phyloP scores from a whole-genome alignment of 208 protist genomes.

The Wallacemonas collosoma region DNA sequence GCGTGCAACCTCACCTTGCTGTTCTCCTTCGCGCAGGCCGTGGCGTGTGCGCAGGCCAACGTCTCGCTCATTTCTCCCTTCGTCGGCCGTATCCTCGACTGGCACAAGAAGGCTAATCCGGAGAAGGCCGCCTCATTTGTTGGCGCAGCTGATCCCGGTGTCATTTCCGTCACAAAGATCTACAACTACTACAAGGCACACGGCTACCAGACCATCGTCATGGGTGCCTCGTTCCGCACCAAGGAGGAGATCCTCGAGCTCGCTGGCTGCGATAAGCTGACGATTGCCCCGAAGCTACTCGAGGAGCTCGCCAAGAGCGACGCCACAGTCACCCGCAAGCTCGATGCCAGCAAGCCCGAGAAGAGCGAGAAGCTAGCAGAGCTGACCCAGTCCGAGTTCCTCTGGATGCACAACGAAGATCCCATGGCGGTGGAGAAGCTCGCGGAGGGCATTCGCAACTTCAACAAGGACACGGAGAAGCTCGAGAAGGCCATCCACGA shows the following conservation, averaged over 20 bases:
- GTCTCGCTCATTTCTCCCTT: slow-evolving; percentile 97
- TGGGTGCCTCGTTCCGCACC: slow-evolving; percentile 98
- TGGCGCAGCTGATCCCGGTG: slow-evolving; percentile 92
- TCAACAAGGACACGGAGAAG: slow-evolving; percentile 93
- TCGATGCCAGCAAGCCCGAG: slow-evolving; percentile 43
- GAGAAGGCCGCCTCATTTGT: slow-evolving; percentile 55
- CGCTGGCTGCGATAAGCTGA: slow-evolving; percentile 97
- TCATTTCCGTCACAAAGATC: slow-evolving; percentile 94
- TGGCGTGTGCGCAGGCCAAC: slow-evolving; percentile 93
- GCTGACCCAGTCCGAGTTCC: slow-evolving; percentile 68
- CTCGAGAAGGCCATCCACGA: slow-evolving; percentile 76
- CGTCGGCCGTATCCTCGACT: slow-evolving; percentile 97
- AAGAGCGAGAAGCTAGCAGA: slow-evolving; percentile 57
- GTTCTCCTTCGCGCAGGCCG: slow-evolving; percentile 96
- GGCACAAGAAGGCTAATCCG: slow-evolving; percentile 86
- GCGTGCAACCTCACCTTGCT: slow-evolving; percentile 98
- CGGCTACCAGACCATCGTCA: slow-evolving; percentile 97
- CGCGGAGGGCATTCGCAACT: slow-evolving; percentile 96
- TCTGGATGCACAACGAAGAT: slow-evolving; percentile 89
- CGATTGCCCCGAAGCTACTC: slow-evolving; percentile 96
- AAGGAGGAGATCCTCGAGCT: slow-evolving; percentile 92
- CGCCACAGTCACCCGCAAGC: slow-evolving; percentile 51
- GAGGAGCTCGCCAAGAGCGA: slow-evolving; percentile 80
- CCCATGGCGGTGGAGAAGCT: slow-evolving; percentile 98
- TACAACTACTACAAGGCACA: slow-evolving; percentile 98